Evolutionary conservation across 1,139 yeast genomes (phyloP).

Genomic region (Yamadazyma membranifaciens): DNA sequence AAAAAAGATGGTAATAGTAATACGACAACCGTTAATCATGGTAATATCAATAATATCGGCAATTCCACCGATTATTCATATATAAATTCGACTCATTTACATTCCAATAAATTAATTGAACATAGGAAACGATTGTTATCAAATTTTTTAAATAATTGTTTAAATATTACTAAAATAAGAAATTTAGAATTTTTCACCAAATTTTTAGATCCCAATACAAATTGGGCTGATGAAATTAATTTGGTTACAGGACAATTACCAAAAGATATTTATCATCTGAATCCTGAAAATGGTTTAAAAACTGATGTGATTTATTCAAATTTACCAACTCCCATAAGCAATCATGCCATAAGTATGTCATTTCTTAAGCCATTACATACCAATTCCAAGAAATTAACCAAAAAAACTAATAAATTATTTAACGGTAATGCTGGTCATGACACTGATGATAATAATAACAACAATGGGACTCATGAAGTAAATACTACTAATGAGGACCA

Average conservation of each 20-base stretch:
- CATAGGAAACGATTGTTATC: constrained; percentile 76
- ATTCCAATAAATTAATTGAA: constrained; percentile 43
- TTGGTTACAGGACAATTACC: constrained; percentile 42
- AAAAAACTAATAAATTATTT: constrained; percentile 26
- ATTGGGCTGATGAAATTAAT: constrained; percentile 61
- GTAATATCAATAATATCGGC: background rate
- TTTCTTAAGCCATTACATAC: constrained; percentile 31
- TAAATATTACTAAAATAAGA: constrained; percentile 53
- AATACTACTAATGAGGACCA: constrained; percentile 4
- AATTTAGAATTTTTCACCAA: constrained; percentile 65
- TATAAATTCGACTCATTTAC: constrained; percentile 44
- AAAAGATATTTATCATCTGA: constrained; percentile 45
- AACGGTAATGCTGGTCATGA: constrained; percentile 7
- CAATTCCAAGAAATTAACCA: constrained; percentile 28
- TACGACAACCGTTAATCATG: too few species aligned
- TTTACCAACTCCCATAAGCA: constrained; percentile 54
- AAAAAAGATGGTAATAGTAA: constrained; percentile 2
- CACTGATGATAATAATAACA: background rate
- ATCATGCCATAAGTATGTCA: constrained; percentile 30
- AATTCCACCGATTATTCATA: constrained; percentile 29
- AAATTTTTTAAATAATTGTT: constrained; percentile 76
- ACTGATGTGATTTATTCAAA: constrained; percentile 59
- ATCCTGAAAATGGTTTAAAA: constrained; percentile 54
- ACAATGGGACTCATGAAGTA: constrained; percentile 5
- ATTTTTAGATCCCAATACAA: constrained; percentile 81